Base-by-base conservation (phyloP, 352 stramenopile species). In the Pythium vanterpoolii region DNA sequence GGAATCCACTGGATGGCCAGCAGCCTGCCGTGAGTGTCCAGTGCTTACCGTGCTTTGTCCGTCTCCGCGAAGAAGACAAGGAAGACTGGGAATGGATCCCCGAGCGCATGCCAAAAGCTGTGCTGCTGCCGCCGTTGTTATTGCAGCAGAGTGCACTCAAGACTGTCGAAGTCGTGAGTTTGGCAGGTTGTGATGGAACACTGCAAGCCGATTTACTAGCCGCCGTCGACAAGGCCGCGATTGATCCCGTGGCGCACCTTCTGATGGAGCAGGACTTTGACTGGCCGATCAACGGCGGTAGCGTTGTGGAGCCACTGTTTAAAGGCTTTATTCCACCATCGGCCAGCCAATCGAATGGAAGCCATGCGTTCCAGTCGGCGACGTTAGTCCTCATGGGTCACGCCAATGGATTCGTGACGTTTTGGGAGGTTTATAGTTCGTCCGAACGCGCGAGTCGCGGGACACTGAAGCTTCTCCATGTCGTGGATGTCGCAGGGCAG, bases 1-100 rank as follows among this genome's bases (percentile, higher is more conserved):
- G 83, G 11, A 88, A 91, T 38, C 80, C 81, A n/a, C 39, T 93
- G 9, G 83, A 90, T 26, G 83, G 83, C 10, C 78, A 75, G 38
- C 72, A 88, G 28, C 81, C 83, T 1, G 60, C 57, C 1, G 63
- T 93, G 27, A 86, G 73, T 43, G 71, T 93, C 19, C 77, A 90
- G 26, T 66, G 62, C 24, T 59, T 93, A n/a, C 81, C 79, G 9
- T 86, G 76, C 49, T 87, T 85, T 38, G 60, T 89, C 18, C 76
- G 73, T 9, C 50, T 86, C 1, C 70, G 69, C 16, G 74, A 80
- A 16, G 71, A 70, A 6, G 76, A 87, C 33, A 83, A 79, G 44
- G 83, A 93, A 60, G 78, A 87, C 23, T 90, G 80, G 78, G 74
- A 86, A 23, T 93, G 83, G 83, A 66, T 71, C 19, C 44, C 74